Base-by-base conservation (phyloP, 139 green algal species). In the Pleodorina starrii region DNA sequence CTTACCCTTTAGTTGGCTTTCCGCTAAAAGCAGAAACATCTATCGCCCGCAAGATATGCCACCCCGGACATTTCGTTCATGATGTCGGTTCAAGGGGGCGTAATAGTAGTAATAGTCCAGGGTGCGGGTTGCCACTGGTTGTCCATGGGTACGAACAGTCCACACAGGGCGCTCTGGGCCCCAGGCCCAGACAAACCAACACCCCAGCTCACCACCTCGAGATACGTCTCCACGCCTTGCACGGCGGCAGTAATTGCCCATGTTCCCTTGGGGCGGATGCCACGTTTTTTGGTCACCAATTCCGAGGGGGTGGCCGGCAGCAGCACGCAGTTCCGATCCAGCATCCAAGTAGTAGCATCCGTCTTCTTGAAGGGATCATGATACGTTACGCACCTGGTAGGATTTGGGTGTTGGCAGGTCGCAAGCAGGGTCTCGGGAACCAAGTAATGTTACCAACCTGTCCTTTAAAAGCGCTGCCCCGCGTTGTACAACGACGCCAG, bases 131-230 rank as follows among this genome's bases (percentile, higher is more conserved):
- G n/a, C n/a, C n/a, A n/a, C n/a, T n/a, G n/a, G n/a, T n/a, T n/a
- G n/a, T n/a, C n/a, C n/a, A n/a, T n/a, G n/a, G n/a, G n/a, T n/a
- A n/a, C n/a, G n/a, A n/a, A n/a, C n/a, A n/a, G n/a, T n/a, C n/a
- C n/a, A n/a, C n/a, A n/a, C n/a, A n/a, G n/a, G n/a, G n/a, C n/a
- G n/a, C n/a, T n/a, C n/a, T n/a, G n/a, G n/a, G n/a, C n/a, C n/a
- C n/a, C n/a, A n/a, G n/a, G n/a, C n/a, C n/a, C n/a, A n/a, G n/a
- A n/a, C n/a, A n/a, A n/a, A n/a, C n/a, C n/a, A n/a, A n/a, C n/a
- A n/a, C n/a, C n/a, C n/a, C n/a, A n/a, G 54, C 91, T 82, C 75
- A 94, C 91, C 91, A 94, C 68, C 19, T 92, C 48, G 23, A 94
- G 29, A 38, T 40, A 25, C 36, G 88, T 63, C 17, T 84, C 87